These are phyloP conservation scores for Sapria himalayana DNA, from an alignment of 345 rosid genomes.

Conservation along the genomic window DNA sequence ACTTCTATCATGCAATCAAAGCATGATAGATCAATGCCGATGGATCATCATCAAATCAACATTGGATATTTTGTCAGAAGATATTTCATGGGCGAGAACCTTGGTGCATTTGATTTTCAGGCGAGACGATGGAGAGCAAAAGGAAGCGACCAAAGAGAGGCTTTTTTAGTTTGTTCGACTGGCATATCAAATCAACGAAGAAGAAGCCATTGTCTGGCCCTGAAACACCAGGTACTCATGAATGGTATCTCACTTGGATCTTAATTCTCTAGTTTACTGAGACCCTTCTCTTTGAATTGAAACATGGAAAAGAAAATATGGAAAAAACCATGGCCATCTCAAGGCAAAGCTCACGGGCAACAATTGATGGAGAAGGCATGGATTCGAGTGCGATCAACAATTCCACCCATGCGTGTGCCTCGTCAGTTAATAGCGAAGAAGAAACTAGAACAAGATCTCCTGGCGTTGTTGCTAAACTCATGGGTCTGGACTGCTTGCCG, in stretches of 20 bases:
- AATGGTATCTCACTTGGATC: not conserved
- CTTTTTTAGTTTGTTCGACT: constrained; percentile 52
- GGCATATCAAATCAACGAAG: constrained; percentile 78
- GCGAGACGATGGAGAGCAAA: constrained; percentile 42
- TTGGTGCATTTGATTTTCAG: constrained; percentile 16
- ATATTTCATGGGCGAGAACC: too few species aligned
- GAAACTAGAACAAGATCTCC: constrained; percentile 45
- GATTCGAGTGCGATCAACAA: too few species aligned
- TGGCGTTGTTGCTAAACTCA: constrained; percentile 81
- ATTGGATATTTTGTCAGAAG: too few species aligned
- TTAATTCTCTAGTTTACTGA: not conserved
- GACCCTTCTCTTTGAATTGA: constrained; percentile 3
- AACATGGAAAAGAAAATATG: constrained; percentile 23
- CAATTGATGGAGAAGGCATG: too few species aligned
- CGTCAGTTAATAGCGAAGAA: constrained; percentile 56
- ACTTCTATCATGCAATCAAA: too few species aligned
- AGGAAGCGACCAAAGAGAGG: constrained; percentile 51
- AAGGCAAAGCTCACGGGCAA: too few species aligned
- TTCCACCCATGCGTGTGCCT: too few species aligned
- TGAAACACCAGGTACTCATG: constrained; percentile 21
- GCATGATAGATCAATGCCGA: too few species aligned
- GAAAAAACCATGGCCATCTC: constrained; percentile 12
- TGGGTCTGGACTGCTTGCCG: constrained; percentile 90
- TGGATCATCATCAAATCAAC: too few species aligned
- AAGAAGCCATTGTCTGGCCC: constrained; percentile 34